Base-by-base conservation (phyloP, 768 basidiomycete genomes). In the Saitozyma sp. region DNA sequence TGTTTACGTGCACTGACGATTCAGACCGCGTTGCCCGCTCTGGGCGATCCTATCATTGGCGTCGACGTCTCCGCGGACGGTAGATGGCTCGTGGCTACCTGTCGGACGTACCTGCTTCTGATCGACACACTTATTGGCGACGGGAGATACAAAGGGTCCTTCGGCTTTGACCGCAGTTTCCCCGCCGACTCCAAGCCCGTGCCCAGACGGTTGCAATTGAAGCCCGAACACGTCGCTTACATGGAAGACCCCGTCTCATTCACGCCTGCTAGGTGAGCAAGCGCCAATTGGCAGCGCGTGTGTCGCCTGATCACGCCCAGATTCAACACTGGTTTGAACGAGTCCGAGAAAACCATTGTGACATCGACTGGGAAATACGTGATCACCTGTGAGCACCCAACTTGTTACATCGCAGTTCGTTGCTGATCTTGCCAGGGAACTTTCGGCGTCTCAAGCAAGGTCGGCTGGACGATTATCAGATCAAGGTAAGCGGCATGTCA, bases 71-170 rank as follows among this genome's bases (percentile, higher is more conserved):
- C 93, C 8, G 90, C 92, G 29, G 87, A 91, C 76, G 96, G 96
- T 55, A 87, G 92, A 55, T 99, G 89, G 85, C 85, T 99, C 56
- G 89, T 99, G 39, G 95, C 94, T 11, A 99, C 96, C 49, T 96
- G 92, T 54, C 89, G 89, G 82, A 93, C 88, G 13, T 96, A 97
- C 78, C 83, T 99, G 59, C 83, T 98, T 48, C 85, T 99, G 66
- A 93, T 98, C 75, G 93, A 99, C 77, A 92, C 92, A 0, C 84
- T 92, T 59, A 98, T 98, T 70, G 92, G 92, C 17, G 91, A 91
- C 76, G 92, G 92, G 8, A 85, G 85, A 61, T 93, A 91, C 73
- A 84, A 86, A 43, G 92, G 91, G 9, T 85, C 85, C 48, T 81
- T 92, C 42, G 92, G 93, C 45, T 97, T 98, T 73, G 94, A 97